Percentiles rank a stretch among this genome's conserved stretches.
phyloP scores from a whole-genome alignment of 257 asterid species.

The Nyctanthes arbortristis region DNA sequence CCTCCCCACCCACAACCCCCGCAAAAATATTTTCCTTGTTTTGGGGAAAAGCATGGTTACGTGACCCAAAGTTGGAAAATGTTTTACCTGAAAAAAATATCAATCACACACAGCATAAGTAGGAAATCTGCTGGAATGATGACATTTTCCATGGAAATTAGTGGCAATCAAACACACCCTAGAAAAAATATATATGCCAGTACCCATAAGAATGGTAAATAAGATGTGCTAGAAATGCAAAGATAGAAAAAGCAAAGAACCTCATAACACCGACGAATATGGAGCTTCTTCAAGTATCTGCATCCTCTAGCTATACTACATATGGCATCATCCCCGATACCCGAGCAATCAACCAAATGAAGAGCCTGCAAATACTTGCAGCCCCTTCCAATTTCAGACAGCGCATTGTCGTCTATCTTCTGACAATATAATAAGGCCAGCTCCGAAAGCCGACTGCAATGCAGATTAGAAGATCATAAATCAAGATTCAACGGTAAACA shows the following conservation, averaged over 20 bases:
- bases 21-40: too few species aligned
- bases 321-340: constrained; percentile 79
- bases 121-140: too few species aligned
- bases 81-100: too few species aligned
- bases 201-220: neutral
- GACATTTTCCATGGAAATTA: too few species aligned
- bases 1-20: too few species aligned
- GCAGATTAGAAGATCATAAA: constrained; percentile 24
- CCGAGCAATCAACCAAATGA: constrained; percentile 92
- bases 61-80: too few species aligned
- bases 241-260: constrained; percentile 25
- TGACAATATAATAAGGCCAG: constrained; percentile 81
- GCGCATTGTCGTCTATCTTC: constrained; percentile 62
- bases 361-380: constrained; percentile 92
- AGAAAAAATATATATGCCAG: neutral
- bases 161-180: too few species aligned
- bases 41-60: too few species aligned
- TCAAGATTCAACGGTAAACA: constrained; percentile 7
- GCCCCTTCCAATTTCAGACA: constrained; percentile 80
- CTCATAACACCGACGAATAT: constrained; percentile 93
- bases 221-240: constrained; percentile 1
- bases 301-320: constrained; percentile 83
- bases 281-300: constrained; percentile 73
- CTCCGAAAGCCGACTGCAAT: constrained; percentile 73
- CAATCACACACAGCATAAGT: too few species aligned